phyloP scores from a whole-genome alignment of 2,329 filamentous ascomycete species.

The Colletotrichum abscissum region DNA sequence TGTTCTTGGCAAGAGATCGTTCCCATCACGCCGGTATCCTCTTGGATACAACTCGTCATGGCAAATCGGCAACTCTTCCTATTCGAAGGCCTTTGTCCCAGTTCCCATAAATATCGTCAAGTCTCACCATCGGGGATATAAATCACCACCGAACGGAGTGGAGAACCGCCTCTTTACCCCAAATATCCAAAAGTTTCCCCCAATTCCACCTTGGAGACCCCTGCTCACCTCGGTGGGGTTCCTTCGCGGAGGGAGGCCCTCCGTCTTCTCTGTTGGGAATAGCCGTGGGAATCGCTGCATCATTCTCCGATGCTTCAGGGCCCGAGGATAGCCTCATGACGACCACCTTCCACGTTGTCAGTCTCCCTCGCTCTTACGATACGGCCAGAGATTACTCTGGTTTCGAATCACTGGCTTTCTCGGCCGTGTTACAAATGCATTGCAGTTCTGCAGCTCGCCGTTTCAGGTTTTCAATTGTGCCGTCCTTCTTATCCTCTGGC shows the following conservation, averaged over 20 bases:
- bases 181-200: constrained; percentile 15
- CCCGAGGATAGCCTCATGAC: constrained; percentile 14
- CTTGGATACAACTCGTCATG: background rate
- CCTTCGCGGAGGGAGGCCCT: constrained; percentile 20
- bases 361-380: background rate
- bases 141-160: constrained; percentile 14
- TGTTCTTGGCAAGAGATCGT: background rate
- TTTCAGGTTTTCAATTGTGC: background rate
- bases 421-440: background rate
- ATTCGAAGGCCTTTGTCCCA: background rate
- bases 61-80: constrained; percentile 13
- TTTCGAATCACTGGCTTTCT: background rate
- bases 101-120: background rate
- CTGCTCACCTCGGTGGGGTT: constrained; percentile 17
- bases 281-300: background rate
- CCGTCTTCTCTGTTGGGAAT: constrained; percentile 13
- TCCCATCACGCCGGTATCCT: background rate
- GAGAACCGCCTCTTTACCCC: constrained; percentile 10
- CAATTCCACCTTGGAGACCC: background rate
- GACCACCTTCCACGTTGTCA: background rate
- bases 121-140: constrained; percentile 26
- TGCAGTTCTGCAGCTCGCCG: constrained; percentile 11
- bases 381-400: background rate
- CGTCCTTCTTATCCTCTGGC: background rate
- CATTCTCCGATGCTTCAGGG: constrained; percentile 4